Evolutionary conservation across 805 yeast genomes (phyloP).

Genomic region (Candida easanensis): DNA sequence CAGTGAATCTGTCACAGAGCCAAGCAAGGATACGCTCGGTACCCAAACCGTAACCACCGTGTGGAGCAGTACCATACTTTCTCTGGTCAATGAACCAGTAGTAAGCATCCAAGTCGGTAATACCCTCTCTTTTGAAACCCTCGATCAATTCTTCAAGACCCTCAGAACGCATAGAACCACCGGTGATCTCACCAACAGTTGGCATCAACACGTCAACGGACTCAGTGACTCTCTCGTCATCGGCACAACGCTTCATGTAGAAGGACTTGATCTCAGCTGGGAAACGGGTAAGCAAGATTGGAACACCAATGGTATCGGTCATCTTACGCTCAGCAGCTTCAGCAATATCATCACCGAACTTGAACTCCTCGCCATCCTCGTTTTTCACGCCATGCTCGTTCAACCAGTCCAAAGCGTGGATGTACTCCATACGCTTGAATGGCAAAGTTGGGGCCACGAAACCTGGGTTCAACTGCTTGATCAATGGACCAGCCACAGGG

Average conservation of each 20-base stretch:
- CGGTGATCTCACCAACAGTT: conserved; percentile 97
- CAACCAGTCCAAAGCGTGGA: conserved; percentile 92
- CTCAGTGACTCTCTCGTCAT: conserved; percentile 94
- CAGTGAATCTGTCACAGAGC: conserved; percentile 97
- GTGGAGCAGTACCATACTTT: conserved; percentile 96
- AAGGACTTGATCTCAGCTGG: conserved; percentile 97
- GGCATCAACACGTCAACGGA: conserved; percentile 99
- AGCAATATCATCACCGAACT: conserved; percentile 98
- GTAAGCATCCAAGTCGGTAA: conserved; percentile 69
- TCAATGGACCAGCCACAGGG: conserved; percentile 87
- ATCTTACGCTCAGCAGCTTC: conserved; percentile 99
- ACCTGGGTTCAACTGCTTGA: conserved; percentile 88
- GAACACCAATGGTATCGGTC: conserved; percentile 93
- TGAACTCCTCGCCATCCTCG: conserved; percentile 91
- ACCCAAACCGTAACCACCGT: conserved; percentile 99
- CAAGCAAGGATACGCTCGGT: conserved; percentile 98
- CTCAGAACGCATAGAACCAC: conserved; percentile 98
- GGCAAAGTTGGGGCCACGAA: conserved; percentile 83
- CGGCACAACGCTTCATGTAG: conserved; percentile 92
- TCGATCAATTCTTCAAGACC: conserved; percentile 78
- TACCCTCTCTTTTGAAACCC: conserved; percentile 91
- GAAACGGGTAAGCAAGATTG: conserved; percentile 89
- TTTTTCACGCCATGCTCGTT: conserved; percentile 91
- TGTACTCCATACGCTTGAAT: conserved; percentile 87
- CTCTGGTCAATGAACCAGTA: conserved; percentile 97